These are phyloP conservation scores for Taphrina pruni DNA, from an alignment of 1,139 yeast species.

Conservation along the genomic window DNA sequence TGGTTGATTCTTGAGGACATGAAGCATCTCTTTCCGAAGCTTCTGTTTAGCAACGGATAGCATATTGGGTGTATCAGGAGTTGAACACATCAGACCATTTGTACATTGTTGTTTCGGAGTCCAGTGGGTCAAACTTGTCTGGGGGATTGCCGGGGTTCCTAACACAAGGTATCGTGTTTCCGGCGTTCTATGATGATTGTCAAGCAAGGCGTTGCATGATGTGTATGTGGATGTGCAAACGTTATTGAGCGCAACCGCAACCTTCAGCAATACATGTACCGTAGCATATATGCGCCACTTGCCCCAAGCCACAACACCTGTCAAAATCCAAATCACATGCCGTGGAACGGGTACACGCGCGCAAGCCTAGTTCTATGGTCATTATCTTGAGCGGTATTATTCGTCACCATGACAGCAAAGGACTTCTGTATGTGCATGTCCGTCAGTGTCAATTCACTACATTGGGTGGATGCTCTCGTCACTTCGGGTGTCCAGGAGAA, in stretches of 20 bases:
- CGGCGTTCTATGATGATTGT: no score
- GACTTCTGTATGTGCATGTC: background rate
- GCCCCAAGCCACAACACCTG: background rate
- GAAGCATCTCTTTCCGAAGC: slow-evolving; percentile 1
- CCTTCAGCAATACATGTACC: background rate
- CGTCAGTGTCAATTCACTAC: background rate
- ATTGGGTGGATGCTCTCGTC: background rate
- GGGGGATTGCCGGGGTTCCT: no score
- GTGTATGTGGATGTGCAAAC: background rate
- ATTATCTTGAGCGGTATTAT: no score
- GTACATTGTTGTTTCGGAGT: no score
- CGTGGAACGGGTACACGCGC: background rate
- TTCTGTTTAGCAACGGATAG: background rate
- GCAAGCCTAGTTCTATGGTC: no score
- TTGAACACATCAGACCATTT: no score
- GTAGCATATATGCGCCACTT: slow-evolving; percentile 4
- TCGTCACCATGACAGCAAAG: no score
- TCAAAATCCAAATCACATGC: background rate
- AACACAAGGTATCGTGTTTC: no score
- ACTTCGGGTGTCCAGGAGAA: background rate
- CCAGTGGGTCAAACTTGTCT: no score
- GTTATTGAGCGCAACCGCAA: background rate
- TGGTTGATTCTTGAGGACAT: background rate
- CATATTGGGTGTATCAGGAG: background rate
- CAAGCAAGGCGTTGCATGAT: no score